Base-by-base conservation (phyloP, 345 rosid genomes). In the Anacardium occidentale region DNA sequence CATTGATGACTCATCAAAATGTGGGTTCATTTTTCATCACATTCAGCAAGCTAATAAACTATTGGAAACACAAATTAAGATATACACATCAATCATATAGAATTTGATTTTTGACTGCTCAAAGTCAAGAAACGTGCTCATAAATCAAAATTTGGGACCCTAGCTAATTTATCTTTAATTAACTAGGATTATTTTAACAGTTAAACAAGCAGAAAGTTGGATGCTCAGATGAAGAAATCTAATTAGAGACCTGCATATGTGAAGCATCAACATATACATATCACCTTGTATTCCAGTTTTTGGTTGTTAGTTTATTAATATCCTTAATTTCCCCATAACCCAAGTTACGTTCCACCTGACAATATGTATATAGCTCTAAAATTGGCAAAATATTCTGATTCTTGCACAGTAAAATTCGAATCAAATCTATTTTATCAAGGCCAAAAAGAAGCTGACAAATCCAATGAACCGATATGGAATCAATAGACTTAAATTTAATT, bases 341-440 rank as follows among this genome's bases (percentile, higher is more conserved):
- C 51, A 47, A 14, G 51, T 61, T 32, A 50, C 22, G 59, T 26
- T 37, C 74, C 59, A 67, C 67, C 50, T 37, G 1, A 24, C 12
- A 24, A 22, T 1, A 1, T 29, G 4, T 15, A 20, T 15, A 20
- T 2, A 42, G 53, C 5, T 3, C 15, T 50, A 14, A 50, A 17
- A 47, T 21, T 55, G 2, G 7, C 62, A 57, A 37, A 71, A 29
- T 29, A 61, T 61, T 48, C 76, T 26, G 42, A 66, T 65, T 64
- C 71, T 51, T 25, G 7, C 42, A 18, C 64, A 53, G 37, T 24
- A 17, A 11, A 42, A 18, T 18, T 18, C 20, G 68, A 79, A 71
- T 79, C 78, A 66, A 60, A 60, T 75, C 70, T 11, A 64, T 24
- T 50, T 29, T 13, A 4, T 53, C 11, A 20, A 68, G 53, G n/a